These are phyloP conservation scores for Tanacetum coccineum DNA, from an alignment of 129 eudicot genomes.

Conservation along the genomic window DNA sequence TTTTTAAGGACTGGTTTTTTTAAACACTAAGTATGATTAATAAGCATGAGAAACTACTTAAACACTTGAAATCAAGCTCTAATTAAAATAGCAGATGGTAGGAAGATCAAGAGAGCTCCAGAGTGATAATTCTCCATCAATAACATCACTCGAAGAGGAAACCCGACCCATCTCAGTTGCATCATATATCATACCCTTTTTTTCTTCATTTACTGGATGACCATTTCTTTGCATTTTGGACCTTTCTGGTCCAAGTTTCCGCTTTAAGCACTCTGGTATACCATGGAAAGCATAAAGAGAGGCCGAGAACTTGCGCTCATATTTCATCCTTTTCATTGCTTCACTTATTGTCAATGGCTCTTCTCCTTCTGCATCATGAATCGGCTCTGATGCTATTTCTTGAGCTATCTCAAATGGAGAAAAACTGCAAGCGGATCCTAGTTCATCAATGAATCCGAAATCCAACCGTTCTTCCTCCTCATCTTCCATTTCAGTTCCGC, in stretches of 20 bases:
- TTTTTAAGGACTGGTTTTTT: background rate
- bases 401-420: conserved; percentile 63
- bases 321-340: conserved; percentile 68
- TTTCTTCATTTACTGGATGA: conserved; percentile 27
- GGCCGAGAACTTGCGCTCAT: conserved; percentile 75
- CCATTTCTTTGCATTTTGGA: conserved; percentile 33
- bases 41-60: background rate
- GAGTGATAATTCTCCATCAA: conserved; percentile 39
- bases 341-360: conserved; percentile 57
- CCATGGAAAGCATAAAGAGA: conserved; percentile 78
- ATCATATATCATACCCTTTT: conserved; percentile 6
- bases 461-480: conserved; percentile 38
- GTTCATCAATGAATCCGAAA: conserved; percentile 56
- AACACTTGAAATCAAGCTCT: background rate
- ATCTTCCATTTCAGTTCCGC: conserved; percentile 37
- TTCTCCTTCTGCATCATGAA: conserved; percentile 2
- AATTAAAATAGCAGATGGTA: conserved; percentile 48
- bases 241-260: conserved; percentile 38
- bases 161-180: conserved; percentile 15
- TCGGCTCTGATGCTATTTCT: conserved; percentile 37
- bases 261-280: conserved; percentile 57
- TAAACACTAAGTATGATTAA: background rate
- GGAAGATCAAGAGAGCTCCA: conserved; percentile 67
- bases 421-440: conserved; percentile 34
- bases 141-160: conserved; percentile 9